Percentiles rank a stretch among this genome's conserved stretches.
Evolutionary conservation across 1,139 yeast genomes (phyloP).

Genomic region (Blastobotrys persicus): DNA sequence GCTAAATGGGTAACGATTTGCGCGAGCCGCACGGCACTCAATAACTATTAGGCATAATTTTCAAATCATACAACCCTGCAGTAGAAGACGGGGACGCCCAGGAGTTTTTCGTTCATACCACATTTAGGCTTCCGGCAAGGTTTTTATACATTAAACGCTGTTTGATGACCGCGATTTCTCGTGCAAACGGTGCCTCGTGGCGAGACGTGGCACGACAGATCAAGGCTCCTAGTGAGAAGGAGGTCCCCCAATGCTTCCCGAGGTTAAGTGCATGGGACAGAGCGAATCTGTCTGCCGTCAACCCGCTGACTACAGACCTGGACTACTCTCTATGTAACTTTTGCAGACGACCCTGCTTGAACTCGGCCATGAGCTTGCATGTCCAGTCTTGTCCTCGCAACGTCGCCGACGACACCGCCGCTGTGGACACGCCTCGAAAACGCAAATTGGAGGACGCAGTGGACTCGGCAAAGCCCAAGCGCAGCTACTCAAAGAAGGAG

Average conservation of each 20-base stretch:
- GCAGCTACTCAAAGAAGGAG: constrained; percentile 7
- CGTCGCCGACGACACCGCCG: not conserved
- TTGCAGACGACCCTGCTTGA: constrained; percentile 35
- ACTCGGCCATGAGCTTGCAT: constrained; percentile 21
- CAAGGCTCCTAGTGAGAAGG: not conserved
- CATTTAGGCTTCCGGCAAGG: no score
- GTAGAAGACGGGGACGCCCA: not conserved
- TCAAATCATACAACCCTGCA: not conserved
- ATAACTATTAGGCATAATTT: not conserved
- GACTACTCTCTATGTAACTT: constrained; percentile 34
- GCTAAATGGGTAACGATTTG: not conserved
- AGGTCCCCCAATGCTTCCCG: constrained; percentile 16
- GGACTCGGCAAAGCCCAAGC: constrained; percentile 2
- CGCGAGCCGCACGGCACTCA: not conserved
- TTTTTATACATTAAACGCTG: no score
- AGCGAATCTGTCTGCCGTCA: constrained; percentile 28
- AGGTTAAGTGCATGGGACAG: constrained; percentile 29
- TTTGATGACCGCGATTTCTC: not conserved
- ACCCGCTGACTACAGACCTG: constrained; percentile 31
- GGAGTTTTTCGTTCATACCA: not conserved
- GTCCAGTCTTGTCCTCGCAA: constrained; percentile 2
- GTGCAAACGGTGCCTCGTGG: constrained; percentile 1
- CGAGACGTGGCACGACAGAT: constrained; percentile 1
- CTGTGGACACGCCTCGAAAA: constrained; percentile 3
- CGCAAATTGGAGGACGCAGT: constrained; percentile 11